A percentile compares a stretch with the other conserved stretches of the same genome.
Conservation (phyloP, 192 early-diverging fungal species). For the Paraglomus occultum region DNA sequence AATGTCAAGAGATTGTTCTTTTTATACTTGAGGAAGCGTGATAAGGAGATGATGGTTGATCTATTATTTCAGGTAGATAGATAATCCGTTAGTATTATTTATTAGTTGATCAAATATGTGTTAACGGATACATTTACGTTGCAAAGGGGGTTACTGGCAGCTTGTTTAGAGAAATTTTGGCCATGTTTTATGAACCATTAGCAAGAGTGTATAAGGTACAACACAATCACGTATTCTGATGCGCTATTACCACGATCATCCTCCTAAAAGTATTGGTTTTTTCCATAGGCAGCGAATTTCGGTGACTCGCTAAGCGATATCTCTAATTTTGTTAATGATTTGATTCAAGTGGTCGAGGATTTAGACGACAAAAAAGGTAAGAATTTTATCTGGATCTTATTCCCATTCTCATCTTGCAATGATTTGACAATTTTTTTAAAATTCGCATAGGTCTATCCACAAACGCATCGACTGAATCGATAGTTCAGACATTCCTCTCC, state of each 20-base stretch:
- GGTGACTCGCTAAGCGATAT: slow-evolving; percentile 49
- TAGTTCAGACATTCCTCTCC: background rate
- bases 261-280: background rate
- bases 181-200: slow-evolving; percentile 59
- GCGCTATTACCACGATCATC: background rate
- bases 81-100: too few species aligned
- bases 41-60: slow-evolving; percentile 45
- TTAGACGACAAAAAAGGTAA: slow-evolving; percentile 27
- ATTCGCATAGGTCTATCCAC: background rate
- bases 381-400: slow-evolving; percentile 10
- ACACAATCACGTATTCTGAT: background rate
- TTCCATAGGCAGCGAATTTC: slow-evolving; percentile 47
- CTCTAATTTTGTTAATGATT: slow-evolving; percentile 49
- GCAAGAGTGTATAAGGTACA: slow-evolving; percentile 49
- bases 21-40: slow-evolving; percentile 45
- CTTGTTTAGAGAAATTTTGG: slow-evolving; percentile 52
- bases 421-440: background rate
- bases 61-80: slow-evolving; percentile 37
- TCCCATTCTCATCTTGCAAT: background rate
- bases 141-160: slow-evolving; percentile 48
- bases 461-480: background rate
- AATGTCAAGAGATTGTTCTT: slow-evolving; percentile 43
- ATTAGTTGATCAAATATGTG: too few species aligned
- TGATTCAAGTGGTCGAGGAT: slow-evolving; percentile 52
- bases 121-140: too few species aligned